These are phyloP conservation scores for Leucaena leucocephala DNA, from an alignment of 306 rosid species.

Conservation along the genomic window DNA sequence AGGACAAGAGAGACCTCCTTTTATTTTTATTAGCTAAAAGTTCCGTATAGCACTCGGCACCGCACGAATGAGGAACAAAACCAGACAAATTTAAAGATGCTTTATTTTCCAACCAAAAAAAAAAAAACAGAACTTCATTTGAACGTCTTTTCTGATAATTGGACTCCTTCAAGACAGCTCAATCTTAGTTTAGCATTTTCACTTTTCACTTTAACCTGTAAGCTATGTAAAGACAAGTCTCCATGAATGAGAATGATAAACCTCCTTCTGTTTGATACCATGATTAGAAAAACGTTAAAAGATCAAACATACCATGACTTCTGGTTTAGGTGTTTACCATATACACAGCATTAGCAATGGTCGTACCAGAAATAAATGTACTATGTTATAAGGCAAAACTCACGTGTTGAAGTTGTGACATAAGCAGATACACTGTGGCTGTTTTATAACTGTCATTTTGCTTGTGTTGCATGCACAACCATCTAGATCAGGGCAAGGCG, in stretches of 20 bases:
- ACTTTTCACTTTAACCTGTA: constrained; percentile 1
- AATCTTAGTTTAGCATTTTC: neutral
- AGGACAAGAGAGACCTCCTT: neutral
- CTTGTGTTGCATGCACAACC: neutral
- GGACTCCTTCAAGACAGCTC: neutral
- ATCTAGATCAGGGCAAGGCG: neutral
- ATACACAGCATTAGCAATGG: neutral
- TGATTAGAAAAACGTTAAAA: neutral
- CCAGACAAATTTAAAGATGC: neutral
- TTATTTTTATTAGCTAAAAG: neutral
- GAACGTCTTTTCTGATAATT: neutral
- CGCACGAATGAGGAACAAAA: constrained; percentile 12
- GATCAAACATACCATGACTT: neutral
- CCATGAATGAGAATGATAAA: neutral
- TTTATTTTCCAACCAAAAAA: neutral
- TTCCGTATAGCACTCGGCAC: neutral
- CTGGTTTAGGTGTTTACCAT: neutral
- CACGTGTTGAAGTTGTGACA: constrained; percentile 14
- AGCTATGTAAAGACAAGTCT: neutral
- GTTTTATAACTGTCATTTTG: neutral
- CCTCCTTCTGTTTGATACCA: neutral
- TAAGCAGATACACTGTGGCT: constrained; percentile 9
- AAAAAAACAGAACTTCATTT: neutral
- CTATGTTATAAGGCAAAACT: neutral
- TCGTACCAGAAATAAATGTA: neutral